Conservation (phyloP, 257 asterid genomes). For the Rhazya stricta region DNA sequence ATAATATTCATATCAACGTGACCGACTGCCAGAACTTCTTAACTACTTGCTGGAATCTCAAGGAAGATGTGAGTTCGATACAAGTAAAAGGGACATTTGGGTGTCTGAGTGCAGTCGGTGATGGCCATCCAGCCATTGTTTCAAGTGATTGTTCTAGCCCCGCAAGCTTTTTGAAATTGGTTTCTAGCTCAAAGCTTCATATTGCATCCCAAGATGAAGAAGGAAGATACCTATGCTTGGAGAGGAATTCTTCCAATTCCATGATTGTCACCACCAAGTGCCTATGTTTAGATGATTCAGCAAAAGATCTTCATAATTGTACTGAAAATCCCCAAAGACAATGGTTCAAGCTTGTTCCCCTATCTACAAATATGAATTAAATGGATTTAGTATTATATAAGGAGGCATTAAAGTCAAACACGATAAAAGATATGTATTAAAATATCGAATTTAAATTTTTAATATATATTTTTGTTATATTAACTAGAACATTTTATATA, state of each 20-base stretch:
- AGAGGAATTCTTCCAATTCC: constrained; percentile 22
- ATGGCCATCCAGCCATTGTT: constrained; percentile 27
- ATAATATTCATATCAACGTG: background rate
- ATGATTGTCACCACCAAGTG: constrained; percentile 48
- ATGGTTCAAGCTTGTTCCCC: constrained; percentile 61
- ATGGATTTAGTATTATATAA: too few relatives aligned
- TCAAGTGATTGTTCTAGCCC: constrained; percentile 35
- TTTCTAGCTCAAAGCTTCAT: constrained; percentile 31
- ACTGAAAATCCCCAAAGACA: constrained; percentile 50
- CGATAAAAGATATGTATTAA: too few relatives aligned
- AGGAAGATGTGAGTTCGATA: constrained; percentile 33
- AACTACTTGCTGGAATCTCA: constrained; percentile 35
- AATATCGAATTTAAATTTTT: too few relatives aligned
- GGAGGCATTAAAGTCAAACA: too few relatives aligned
- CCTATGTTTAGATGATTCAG: constrained; percentile 30
- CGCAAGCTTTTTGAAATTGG: constrained; percentile 37
- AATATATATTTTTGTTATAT: too few relatives aligned
- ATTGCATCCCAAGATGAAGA: constrained; percentile 32
- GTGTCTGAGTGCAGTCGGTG: constrained; percentile 39
- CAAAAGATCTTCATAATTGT: constrained; percentile 21
- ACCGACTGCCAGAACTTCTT: constrained; percentile 29
- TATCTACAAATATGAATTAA: background rate
- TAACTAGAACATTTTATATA: too few relatives aligned
- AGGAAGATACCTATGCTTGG: constrained; percentile 54
- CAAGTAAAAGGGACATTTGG: constrained; percentile 19